Evolutionary conservation across 352 stramenopile genomes (phyloP).

Genomic region (Phytophthora foliorum): DNA sequence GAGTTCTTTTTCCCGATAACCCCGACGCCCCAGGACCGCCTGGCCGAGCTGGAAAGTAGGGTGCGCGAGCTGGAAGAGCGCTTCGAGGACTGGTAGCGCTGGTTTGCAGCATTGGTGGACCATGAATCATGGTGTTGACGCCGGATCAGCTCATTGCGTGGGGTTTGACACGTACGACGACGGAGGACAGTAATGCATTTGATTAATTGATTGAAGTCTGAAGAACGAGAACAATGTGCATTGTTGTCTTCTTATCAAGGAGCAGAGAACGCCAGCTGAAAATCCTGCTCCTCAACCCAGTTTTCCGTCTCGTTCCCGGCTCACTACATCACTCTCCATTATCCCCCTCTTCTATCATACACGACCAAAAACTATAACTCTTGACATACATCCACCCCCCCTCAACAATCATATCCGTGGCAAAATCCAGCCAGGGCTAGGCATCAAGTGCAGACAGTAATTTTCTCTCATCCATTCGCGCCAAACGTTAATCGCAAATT

Average conservation of each 20-base stretch:
- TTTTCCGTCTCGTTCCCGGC: neutral
- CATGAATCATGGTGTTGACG: too few species aligned
- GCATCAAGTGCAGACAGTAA: too few species aligned
- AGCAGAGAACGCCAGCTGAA: conserved; percentile 6
- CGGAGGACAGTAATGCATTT: neutral
- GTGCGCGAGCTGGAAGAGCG: conserved; percentile 12
- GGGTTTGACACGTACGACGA: neutral
- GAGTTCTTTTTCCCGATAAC: conserved; percentile 4
- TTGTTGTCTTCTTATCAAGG: too few species aligned
- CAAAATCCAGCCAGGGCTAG: neutral
- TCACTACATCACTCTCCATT: neutral
- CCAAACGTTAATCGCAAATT: neutral
- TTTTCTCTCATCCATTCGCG: neutral
- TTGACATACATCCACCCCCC: too few species aligned
- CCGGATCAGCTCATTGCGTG: neutral
- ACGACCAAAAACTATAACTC: neutral
- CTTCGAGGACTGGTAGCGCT: conserved; percentile 3
- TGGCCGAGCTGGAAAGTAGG: neutral
- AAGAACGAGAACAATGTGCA: too few species aligned
- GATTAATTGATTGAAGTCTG: conserved; percentile 16
- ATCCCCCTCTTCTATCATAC: neutral
- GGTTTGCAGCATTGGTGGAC: too few species aligned
- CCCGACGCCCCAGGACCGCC: neutral
- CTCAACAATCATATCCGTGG: neutral
- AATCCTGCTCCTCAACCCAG: conserved; percentile 14